Evolutionary conservation across 108 stramenopile genomes (phyloP), one percentile per base, ranked within the genome.

Genomic region (Nitzschia sp.): DNA sequence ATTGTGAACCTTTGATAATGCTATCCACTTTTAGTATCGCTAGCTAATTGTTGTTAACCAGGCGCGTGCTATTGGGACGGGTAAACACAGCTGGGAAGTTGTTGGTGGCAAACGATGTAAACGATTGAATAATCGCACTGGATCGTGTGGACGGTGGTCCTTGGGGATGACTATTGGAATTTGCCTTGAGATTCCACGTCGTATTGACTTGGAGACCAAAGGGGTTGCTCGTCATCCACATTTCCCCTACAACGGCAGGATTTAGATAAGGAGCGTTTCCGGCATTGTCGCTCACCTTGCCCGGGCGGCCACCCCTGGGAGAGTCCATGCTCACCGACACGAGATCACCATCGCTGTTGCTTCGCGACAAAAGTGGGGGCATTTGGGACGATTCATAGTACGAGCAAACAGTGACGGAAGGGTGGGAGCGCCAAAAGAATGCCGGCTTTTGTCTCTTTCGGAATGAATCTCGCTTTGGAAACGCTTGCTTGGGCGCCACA

Each of bases 341-440:
- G 53, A 25, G n/a, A 24, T 25, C 53, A 54, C 53, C 24, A 18
- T 25, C 24, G 19, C n/a, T n/a, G n/a, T n/a, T n/a, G n/a, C n/a
- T 42, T 42, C 38, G 6, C 38, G 38, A 9, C 38, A 42, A 13
- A 42, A 13, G 38, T 42, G 9, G 38, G 38, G 29, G 15, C 57
- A 5, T 9, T 58, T 28, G 23, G n/a, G n/a, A n/a, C n/a, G n/a
- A n/a, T n/a, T n/a, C n/a, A 24, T 61, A 13, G 24, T 38, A 30
- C 2, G 60, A 61, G 19, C 13, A 34, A 11, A 53, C 48, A 6
- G 47, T 53, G 3, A 51, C 48, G 6, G 13, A 48, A 1, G 69
- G 69, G 48, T 49, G 54, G 1, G 69, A 36, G 18, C 69, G 11
- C 69, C 69, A 70, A 33, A 70, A 70, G 30, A 70, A 70, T 27